Evolutionary conservation across 1,139 yeast genomes (phyloP).

Genomic region (Saccharomyces hybrid): DNA sequence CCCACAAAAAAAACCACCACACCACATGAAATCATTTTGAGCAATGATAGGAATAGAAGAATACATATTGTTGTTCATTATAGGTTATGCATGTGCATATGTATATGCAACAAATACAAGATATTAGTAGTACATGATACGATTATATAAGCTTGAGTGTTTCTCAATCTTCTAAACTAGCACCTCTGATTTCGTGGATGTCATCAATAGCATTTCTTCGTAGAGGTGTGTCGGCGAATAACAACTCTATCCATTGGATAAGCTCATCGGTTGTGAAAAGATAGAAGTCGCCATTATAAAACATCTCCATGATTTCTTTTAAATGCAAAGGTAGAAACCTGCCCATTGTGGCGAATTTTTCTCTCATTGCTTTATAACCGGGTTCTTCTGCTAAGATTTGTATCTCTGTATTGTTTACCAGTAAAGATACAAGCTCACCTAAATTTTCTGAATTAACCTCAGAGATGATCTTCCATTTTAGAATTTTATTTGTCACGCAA

Average conservation of each 20-base stretch:
- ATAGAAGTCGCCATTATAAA: slow-evolving; percentile 66
- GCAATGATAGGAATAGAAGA: not conserved
- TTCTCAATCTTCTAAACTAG: slow-evolving; percentile 12
- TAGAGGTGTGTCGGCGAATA: slow-evolving; percentile 66
- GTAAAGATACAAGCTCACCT: slow-evolving; percentile 20
- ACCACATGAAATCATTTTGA: not conserved
- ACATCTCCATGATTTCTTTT: slow-evolving; percentile 60
- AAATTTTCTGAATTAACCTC: slow-evolving; percentile 29
- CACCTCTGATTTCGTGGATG: slow-evolving; percentile 42
- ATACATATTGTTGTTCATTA: no score
- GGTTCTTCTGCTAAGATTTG: slow-evolving; percentile 8
- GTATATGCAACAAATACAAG: not conserved
- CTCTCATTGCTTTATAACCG: slow-evolving; percentile 22
- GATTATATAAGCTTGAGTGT: not conserved
- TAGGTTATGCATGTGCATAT: no score
- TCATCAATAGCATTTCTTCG: slow-evolving; percentile 57
- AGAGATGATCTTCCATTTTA: slow-evolving; percentile 29
- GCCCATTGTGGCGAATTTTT: slow-evolving; percentile 24
- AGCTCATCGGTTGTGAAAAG: slow-evolving; percentile 66
- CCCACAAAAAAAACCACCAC: not conserved
- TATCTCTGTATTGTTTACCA: slow-evolving; percentile 18
- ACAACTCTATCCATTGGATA: slow-evolving; percentile 46
- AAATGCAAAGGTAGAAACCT: slow-evolving; percentile 46
- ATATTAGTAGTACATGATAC: no score
- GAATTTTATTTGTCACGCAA: slow-evolving; percentile 16